Evolutionary conservation across 345 rosid genomes (phyloP).

Genomic region (Gossypium raimondii): DNA sequence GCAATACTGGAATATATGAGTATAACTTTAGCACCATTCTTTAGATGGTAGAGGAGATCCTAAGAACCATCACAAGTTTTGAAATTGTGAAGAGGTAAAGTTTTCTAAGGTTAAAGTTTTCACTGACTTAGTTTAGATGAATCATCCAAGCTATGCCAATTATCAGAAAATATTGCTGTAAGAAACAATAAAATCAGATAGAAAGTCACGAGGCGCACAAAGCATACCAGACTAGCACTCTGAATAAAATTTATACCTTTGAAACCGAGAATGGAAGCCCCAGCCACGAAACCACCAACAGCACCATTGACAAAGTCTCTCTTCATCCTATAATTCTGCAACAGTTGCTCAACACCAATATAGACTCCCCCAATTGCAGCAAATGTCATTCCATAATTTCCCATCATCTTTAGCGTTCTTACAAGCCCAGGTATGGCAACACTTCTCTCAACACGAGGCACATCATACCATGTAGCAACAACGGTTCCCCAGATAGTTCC

Average conservation of each 20-base stretch:
- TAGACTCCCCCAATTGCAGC: constrained; percentile 97
- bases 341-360: constrained; percentile 90
- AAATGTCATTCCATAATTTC: constrained; percentile 78
- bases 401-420: constrained; percentile 94
- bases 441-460: constrained; percentile 93
- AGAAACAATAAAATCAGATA: neutral
- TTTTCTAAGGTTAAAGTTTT: neutral
- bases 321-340: constrained; percentile 65
- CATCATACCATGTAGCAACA: constrained; percentile 89
- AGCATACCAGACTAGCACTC: neutral
- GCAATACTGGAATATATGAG: neutral
- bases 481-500: constrained; percentile 86
- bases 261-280: constrained; percentile 76
- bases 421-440: constrained; percentile 90
- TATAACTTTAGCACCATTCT: neutral
- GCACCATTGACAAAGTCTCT: constrained; percentile 91
- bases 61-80: neutral
- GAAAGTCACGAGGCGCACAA: constrained; percentile 4
- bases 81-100: neutral
- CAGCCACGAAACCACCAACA: constrained; percentile 91
- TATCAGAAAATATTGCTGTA: neutral
- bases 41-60: neutral
- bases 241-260: constrained; percentile 45
- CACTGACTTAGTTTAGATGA: neutral
- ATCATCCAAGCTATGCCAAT: neutral